phyloP scores from a whole-genome alignment of 2,329 filamentous ascomycete genomes.

The Pseudogymnoascus sp. region DNA sequence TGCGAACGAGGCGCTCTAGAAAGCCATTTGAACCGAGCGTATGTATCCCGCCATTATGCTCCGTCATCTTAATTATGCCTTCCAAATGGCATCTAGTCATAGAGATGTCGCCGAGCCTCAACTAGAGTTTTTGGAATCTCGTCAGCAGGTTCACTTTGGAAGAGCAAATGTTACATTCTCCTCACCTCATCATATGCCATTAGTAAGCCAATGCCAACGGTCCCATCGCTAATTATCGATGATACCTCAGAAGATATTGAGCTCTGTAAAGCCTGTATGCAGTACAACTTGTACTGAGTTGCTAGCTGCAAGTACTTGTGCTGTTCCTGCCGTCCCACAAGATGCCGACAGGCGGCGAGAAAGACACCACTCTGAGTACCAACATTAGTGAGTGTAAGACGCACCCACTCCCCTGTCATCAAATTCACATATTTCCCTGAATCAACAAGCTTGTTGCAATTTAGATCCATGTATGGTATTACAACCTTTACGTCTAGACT shows the following conservation, averaged over 20 bases:
- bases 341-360: conserved; percentile 13
- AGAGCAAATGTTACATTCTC: background rate
- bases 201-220: background rate
- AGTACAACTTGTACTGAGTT: conserved; percentile 11
- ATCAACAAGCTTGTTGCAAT: background rate
- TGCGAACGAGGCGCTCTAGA: conserved; percentile 10
- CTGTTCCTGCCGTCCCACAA: conserved; percentile 8
- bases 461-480: conserved; percentile 8
- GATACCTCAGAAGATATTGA: conserved; percentile 8
- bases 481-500: conserved; percentile 11
- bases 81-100: conserved; percentile 11
- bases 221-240: conserved; percentile 6
- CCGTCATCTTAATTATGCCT: conserved; percentile 13
- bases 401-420: conserved; percentile 14
- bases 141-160: background rate
- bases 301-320: conserved; percentile 10
- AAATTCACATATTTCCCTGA: background rate
- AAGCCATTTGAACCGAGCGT: conserved; percentile 13
- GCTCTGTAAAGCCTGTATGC: background rate
- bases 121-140: background rate
- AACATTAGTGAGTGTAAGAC: conserved; percentile 10
- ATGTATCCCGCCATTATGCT: conserved; percentile 13
- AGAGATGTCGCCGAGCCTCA: conserved; percentile 8
- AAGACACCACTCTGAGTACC: conserved; percentile 12
- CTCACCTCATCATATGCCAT: background rate